Base-by-base conservation (phyloP, 805 yeast genomes). In the Jamesozyma hellenica region DNA sequence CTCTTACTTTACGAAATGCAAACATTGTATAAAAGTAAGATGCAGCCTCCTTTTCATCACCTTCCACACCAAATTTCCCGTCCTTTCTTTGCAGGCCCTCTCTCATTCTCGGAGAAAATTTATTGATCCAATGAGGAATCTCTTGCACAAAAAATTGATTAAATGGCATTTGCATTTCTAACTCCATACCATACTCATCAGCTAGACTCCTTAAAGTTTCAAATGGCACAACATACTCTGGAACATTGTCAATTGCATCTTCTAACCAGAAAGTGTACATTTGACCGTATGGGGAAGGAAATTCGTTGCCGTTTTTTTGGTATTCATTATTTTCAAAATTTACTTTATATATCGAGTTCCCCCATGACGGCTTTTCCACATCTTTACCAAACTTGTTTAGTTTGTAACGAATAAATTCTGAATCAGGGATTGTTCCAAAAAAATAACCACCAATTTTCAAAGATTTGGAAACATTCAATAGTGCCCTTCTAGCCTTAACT, bases 231-330 rank as follows among this genome's bases (percentile, higher is more conserved):
- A 92, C 94, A 53, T 82, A 92, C 55, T 92, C 99, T 0, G 97
- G 97, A 18, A 92, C 96, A 52, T 92, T 80, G 45, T 86, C 96
- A 36, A 92, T 90, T 0, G 99, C 98, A 64, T 92, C 98, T 47
- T 78, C 78, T 42, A 92, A 65, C 63, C 68, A 84, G 57, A 83
- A 92, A 39, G 74, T 75, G 60, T 92, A 92, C 51, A 75, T 70
- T 59, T 88, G 82, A 0, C 98, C 99, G 55, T 67, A 86, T 0
- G 92, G 83, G 1, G 79, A 73, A 9, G 75, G 65, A 53, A 84
- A 85, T 35, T 73, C 75, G 2, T 90, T 87, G 49, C 76, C 81
- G 36, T 64, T 65, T n/a, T 94, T 90, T 15, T 48, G 44, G 36
- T 58, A 61, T 0, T 87, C 86, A 25, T 71, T 76, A 15, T 80